Percentiles rank a stretch among this genome's conserved stretches.
Evolutionary conservation across 495 filamentous ascomycete species (phyloP).

Genomic region (Hypomontagnella monticulosa): DNA sequence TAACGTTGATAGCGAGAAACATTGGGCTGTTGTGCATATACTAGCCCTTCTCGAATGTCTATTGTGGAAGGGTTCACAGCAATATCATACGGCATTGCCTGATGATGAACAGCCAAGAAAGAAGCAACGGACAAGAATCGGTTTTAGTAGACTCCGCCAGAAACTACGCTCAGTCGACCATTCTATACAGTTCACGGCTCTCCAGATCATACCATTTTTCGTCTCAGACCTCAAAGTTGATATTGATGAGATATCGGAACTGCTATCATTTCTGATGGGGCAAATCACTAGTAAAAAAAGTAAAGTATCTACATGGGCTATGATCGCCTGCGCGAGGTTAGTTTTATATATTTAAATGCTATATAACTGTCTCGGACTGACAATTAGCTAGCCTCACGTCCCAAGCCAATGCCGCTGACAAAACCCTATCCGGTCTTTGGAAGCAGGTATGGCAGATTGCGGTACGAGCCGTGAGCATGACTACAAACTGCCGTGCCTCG

Average conservation of each 20-base stretch:
- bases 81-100: constrained; percentile 36
- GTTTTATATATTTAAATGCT: constrained; percentile 8
- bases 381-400: constrained; percentile 35
- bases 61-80: constrained; percentile 47
- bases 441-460: constrained; percentile 78
- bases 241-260: constrained; percentile 52
- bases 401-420: constrained; percentile 35
- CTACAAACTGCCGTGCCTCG: constrained; percentile 78
- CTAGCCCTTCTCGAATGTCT: constrained; percentile 60
- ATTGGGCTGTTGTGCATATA: constrained; percentile 63
- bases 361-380: constrained; percentile 28
- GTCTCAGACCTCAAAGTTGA: constrained; percentile 47
- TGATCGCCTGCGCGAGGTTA: constrained; percentile 71
- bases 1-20: constrained; percentile 57
- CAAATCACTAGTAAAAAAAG: constrained; percentile 52
- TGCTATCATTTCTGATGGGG: constrained; percentile 48
- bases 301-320: constrained; percentile 58
- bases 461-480: constrained; percentile 73
- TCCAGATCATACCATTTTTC: constrained; percentile 85
- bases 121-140: constrained; percentile 66
- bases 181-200: constrained; percentile 67
- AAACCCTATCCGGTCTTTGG: constrained; percentile 61
- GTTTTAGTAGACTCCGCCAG: constrained; percentile 68
- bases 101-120: constrained; percentile 65
- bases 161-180: constrained; percentile 66